Percentiles rank a stretch among this genome's conserved stretches.
Evolutionary conservation across 768 basidiomycete species (phyloP).

Genomic region (Mrakia frigida): DNA sequence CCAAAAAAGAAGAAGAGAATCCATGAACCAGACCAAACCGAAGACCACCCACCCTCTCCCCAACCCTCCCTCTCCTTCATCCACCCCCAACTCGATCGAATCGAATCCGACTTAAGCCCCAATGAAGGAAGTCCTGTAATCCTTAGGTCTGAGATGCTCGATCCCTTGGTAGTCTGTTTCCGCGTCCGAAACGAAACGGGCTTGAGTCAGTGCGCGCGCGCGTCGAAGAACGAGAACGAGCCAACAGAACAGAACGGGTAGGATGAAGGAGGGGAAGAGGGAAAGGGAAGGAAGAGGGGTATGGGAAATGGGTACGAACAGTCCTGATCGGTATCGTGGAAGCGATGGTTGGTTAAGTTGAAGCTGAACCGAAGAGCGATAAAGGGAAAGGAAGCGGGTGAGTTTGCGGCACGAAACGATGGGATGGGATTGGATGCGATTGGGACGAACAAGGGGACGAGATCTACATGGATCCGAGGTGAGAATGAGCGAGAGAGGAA

Average conservation of each 20-base stretch:
- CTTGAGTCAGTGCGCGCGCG: neutral
- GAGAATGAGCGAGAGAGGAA: neutral
- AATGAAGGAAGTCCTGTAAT: neutral
- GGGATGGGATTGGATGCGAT: too few species aligned
- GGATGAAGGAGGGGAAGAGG: neutral
- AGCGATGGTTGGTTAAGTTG: conserved; percentile 28
- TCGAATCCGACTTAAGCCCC: too few species aligned
- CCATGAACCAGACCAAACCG: too few species aligned
- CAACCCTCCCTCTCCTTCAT: too few species aligned
- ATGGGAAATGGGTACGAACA: neutral
- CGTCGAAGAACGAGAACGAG: neutral
- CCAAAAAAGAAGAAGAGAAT: too few species aligned
- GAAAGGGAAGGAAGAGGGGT: neutral
- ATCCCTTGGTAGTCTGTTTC: neutral
- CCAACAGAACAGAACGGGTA: neutral
- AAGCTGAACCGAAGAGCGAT: conserved; percentile 3
- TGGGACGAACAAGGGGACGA: too few species aligned
- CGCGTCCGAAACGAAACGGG: too few species aligned
- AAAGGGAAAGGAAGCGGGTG: neutral
- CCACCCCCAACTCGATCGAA: too few species aligned
- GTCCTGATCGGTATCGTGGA: conserved; percentile 29
- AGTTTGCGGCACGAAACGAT: neutral
- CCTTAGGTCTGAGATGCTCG: neutral
- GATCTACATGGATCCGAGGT: too few species aligned
- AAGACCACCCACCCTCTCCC: too few species aligned